phyloP scores from a whole-genome alignment of 176 grass and related monocot genomes.

The Miscanthus lutarioriparius region DNA sequence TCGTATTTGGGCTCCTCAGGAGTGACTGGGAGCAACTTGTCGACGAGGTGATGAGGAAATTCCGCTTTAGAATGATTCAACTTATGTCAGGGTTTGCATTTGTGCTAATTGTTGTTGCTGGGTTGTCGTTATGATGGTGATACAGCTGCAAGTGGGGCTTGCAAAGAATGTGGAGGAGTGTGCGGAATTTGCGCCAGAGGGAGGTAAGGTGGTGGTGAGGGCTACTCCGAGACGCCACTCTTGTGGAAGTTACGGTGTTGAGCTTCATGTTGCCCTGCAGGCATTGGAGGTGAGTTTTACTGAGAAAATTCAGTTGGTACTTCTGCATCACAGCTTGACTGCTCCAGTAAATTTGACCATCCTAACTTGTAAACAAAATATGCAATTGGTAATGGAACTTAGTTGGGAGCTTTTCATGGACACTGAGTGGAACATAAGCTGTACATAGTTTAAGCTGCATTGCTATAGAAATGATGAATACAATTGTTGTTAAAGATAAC shows the following conservation, averaged over 20 bases:
- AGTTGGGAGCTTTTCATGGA: conserved; percentile 17
- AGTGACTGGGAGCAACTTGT: conserved; percentile 70
- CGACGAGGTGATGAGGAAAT: conserved; percentile 55
- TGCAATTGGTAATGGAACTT: background rate
- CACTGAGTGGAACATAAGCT: background rate
- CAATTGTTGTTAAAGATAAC: background rate
- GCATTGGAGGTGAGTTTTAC: conserved; percentile 72
- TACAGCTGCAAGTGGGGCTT: conserved; percentile 70
- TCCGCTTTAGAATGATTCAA: background rate
- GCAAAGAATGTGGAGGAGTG: conserved; percentile 57
- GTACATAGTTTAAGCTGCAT: conserved; percentile 16
- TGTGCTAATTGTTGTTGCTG: conserved; percentile 36
- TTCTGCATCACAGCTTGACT: background rate
- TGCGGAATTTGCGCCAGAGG: conserved; percentile 57
- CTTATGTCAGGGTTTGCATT: conserved; percentile 24
- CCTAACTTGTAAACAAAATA: conserved; percentile 8
- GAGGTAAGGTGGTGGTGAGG: conserved; percentile 57
- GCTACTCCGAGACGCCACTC: conserved; percentile 22
- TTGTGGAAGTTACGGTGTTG: conserved; percentile 16
- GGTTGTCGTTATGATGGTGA: background rate
- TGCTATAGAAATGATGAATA: background rate
- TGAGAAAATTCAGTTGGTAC: background rate
- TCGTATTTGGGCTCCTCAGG: conserved; percentile 70
- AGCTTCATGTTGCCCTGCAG: conserved; percentile 58
- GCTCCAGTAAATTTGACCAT: background rate